phyloP scores from a whole-genome alignment of 371 early-diverging fungal species.

The Apophysomyces trapeziformis region DNA sequence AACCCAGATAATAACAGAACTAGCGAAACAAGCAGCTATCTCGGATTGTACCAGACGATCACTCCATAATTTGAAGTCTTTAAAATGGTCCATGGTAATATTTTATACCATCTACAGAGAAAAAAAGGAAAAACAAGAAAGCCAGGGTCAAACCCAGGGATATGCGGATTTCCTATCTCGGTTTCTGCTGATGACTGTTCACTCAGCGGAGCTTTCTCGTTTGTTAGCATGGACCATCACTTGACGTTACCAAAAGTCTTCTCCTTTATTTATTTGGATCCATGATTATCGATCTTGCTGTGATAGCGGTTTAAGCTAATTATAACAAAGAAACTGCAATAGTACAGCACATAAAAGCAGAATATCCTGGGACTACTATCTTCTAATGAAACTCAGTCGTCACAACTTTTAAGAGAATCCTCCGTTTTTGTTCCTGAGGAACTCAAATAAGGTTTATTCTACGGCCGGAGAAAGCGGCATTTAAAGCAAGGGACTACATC shows the following conservation, averaged over 20 bases:
- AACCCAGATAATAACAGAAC: conserved; percentile 29
- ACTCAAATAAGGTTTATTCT: too few relatives aligned
- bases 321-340: too few relatives aligned
- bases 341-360: too few relatives aligned
- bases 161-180: not conserved
- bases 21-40: conserved; percentile 23
- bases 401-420: too few relatives aligned
- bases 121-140: not conserved
- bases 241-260: not conserved
- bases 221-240: too few relatives aligned
- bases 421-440: too few relatives aligned
- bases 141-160: not conserved
- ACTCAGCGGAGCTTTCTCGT: not conserved
- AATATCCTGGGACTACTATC: too few relatives aligned
- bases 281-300: not conserved
- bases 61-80: not conserved
- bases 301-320: too few relatives aligned
- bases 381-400: too few relatives aligned
- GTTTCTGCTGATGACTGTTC: not conserved
- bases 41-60: conserved; percentile 11
- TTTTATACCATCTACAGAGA: not conserved
- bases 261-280: not conserved
- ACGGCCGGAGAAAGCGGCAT: too few relatives aligned
- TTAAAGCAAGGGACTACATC: too few relatives aligned
- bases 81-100: not conserved